A percentile compares a stretch with the other conserved stretches of the same genome.
phyloP scores from a whole-genome alignment of 176 grass and related monocot species.

The Paspalum vaginatum region DNA sequence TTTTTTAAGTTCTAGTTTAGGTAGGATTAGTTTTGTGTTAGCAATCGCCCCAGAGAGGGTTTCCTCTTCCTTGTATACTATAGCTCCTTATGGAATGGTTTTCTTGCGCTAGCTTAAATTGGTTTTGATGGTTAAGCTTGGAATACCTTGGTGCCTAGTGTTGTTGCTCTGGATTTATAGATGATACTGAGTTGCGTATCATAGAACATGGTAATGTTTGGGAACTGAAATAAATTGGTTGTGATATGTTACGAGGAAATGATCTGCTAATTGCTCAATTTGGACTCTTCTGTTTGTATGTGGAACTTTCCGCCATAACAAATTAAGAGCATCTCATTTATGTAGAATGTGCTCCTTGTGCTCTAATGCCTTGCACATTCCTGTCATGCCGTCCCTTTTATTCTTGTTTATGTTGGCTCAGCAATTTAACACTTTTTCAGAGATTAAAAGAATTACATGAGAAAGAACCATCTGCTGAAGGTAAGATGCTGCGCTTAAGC shows the following conservation, averaged over 20 bases:
- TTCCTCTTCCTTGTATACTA: neutral
- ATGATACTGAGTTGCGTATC: too few relatives aligned
- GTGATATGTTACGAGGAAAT: neutral
- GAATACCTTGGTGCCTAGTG: neutral
- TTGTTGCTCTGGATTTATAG: neutral
- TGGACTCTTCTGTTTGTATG: neutral
- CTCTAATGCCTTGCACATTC: neutral
- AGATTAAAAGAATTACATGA: slow-evolving; percentile 73
- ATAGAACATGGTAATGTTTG: neutral
- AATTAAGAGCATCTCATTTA: neutral
- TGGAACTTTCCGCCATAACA: neutral
- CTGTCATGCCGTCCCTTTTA: neutral
- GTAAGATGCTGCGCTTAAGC: slow-evolving; percentile 78
- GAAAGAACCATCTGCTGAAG: slow-evolving; percentile 59
- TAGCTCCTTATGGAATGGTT: neutral
- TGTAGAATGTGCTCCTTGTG: neutral
- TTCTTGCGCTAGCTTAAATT: neutral
- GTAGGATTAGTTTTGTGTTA: neutral
- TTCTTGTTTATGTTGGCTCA: neutral
- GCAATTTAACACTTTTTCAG: slow-evolving; percentile 47
- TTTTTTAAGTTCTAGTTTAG: neutral
- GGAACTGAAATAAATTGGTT: neutral
- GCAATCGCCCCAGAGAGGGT: neutral
- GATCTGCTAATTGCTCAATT: neutral
- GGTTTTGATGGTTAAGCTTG: neutral